Conservation (phyloP, 345 rosid genomes). For the Cardamine occulta region DNA sequence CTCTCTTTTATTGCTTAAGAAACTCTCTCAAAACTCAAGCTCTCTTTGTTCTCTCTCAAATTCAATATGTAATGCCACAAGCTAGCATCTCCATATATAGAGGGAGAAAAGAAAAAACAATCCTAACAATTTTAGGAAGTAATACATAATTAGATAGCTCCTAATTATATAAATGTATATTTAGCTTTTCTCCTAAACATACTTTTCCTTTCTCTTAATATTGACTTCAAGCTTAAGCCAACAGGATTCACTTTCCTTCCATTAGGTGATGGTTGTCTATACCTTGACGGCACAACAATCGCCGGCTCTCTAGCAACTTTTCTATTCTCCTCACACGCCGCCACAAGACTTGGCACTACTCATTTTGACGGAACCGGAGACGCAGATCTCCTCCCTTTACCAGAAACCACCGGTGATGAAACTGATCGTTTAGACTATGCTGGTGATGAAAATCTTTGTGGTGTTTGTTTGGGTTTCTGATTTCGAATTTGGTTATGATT, state of each 20-base stretch:
- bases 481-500: conserved; percentile 33
- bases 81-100: too few relatives aligned
- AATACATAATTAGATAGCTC: too few relatives aligned
- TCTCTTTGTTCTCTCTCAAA: too few relatives aligned
- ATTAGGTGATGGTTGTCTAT: conserved; percentile 85
- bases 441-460: conserved; percentile 83
- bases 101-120: too few relatives aligned
- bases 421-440: conserved; percentile 63
- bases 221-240: too few relatives aligned
- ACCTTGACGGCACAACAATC: conserved; percentile 90
- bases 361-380: conserved; percentile 94
- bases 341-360: conserved; percentile 79
- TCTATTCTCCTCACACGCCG: conserved; percentile 80
- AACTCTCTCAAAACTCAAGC: too few relatives aligned
- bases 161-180: too few relatives aligned
- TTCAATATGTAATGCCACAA: too few relatives aligned
- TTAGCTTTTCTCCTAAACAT: too few relatives aligned
- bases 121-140: too few relatives aligned
- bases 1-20: too few relatives aligned
- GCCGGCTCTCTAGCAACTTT: conserved; percentile 74
- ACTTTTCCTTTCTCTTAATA: too few relatives aligned
- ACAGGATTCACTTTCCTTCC: conserved; percentile 66
- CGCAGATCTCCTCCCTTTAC: conserved; percentile 79
- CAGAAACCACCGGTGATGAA: conserved; percentile 68
- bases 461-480: conserved; percentile 48